phyloP scores from a whole-genome alignment of 495 filamentous ascomycete genomes.

The Aspergillus nanangensis region DNA sequence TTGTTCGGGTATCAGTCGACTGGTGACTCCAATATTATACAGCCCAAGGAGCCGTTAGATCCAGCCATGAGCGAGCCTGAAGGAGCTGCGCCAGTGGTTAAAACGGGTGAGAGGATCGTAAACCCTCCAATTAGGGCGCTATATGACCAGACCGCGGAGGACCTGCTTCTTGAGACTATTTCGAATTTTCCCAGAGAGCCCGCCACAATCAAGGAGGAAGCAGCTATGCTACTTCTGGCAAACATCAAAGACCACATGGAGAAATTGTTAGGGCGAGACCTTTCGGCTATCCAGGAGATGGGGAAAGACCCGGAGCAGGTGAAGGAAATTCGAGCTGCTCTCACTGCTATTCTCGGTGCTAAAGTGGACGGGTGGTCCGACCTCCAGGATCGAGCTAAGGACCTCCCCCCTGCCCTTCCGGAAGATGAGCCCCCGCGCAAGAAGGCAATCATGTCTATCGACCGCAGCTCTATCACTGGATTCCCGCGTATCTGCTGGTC shows the following conservation, averaged over 20 bases:
- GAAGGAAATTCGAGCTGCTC: constrained; percentile 41
- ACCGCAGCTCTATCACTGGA: constrained; percentile 39
- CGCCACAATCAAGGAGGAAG: constrained; percentile 46
- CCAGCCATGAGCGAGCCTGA: constrained; percentile 28
- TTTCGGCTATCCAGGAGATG: constrained; percentile 47
- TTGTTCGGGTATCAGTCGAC: constrained; percentile 66
- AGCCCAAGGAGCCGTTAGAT: constrained; percentile 41
- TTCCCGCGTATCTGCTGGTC: constrained; percentile 46
- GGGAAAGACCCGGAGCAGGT: constrained; percentile 44
- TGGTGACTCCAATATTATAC: constrained; percentile 48
- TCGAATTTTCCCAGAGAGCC: constrained; percentile 45
- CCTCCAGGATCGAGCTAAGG: constrained; percentile 40
- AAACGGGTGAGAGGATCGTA: constrained; percentile 41
- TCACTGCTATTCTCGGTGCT: constrained; percentile 43
- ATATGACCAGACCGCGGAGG: constrained; percentile 45
- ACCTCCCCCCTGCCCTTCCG: constrained; percentile 34
- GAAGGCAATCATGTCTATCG: constrained; percentile 41
- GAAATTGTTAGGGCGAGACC: constrained; percentile 40
- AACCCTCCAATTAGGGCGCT: constrained; percentile 42
- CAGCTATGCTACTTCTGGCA: constrained; percentile 44
- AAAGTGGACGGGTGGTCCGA: constrained; percentile 47
- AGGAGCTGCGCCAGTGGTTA: constrained; percentile 42
- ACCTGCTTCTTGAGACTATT: constrained; percentile 42
- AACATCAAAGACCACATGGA: constrained; percentile 51
- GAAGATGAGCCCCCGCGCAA: constrained; percentile 38